Evolutionary conservation across 306 rosid species (phyloP), one percentile per base, ranked within the genome.

Genomic region (Casuarina cunninghamiana): DNA sequence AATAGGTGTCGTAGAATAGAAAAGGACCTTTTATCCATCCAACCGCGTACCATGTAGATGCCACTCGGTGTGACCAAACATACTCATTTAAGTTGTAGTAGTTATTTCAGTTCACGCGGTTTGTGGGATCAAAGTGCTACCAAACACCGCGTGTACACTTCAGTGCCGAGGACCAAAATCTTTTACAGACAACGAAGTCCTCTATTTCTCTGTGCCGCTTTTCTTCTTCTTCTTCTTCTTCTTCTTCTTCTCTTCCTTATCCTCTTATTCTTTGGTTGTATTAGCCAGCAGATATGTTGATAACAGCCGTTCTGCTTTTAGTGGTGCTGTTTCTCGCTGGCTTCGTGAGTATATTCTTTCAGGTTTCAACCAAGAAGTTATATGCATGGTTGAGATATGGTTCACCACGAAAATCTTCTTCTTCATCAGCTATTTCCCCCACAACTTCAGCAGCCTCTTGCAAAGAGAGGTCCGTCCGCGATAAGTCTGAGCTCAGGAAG

Each of bases 241-340:
- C 48, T 26, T 26, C 32, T 26, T 26, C 32, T 26, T 85, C 38
- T 60, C 79, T 43, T 89, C 75, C 80, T 75, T 46, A 72, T 74
- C 91, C 51, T 42, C 63, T 13, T 46, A 75, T 10, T 44, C 78
- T 76, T 71, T 46, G 69, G 58, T 78, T 55, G 43, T 43, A 16
- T 53, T 17, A 38, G 44, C 37, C 63, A 35, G 46, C 58, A 62
- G 83, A 60, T 6, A 92, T 89, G 95, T 77, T 82, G 69, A 38
- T 78, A 8, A 79, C 83, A n/a, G 53, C 81, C 54, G 5, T 87
- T 13, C 80, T 92, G 60, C 76, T 90, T 12, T 48, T 89, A 37
- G 77, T 80, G 2, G 68, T 94, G 46, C 69, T 94, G 3, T 92
- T 94, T 81, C 39, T 90, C 39, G 94, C 88, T n/a, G 95, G 93